These are phyloP conservation scores for Apiospora saccharicola DNA, from an alignment of 2,329 filamentous ascomycete species.

Conservation along the genomic window DNA sequence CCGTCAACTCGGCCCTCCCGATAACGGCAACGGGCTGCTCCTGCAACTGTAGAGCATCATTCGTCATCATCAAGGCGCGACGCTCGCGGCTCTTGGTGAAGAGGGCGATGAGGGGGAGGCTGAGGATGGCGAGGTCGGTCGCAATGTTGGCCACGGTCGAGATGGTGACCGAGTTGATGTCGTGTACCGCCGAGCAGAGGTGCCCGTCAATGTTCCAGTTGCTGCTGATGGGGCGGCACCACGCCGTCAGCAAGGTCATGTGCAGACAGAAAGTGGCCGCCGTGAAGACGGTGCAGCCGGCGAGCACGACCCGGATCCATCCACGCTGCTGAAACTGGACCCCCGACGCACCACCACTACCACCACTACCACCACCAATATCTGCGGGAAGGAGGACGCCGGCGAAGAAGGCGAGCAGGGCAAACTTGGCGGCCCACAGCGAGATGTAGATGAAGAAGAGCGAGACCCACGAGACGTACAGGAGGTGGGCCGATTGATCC, in stretches of 20 bases:
- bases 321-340: conserved; percentile 22
- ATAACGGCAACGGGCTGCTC: conserved; percentile 19
- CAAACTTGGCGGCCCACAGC: conserved; percentile 37
- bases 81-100: conserved; percentile 29
- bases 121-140: conserved; percentile 35
- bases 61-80: conserved; percentile 29
- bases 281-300: conserved; percentile 30
- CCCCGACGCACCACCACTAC: conserved; percentile 14
- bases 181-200: conserved; percentile 36
- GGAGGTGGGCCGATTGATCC: conserved; percentile 31
- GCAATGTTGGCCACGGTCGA: conserved; percentile 35
- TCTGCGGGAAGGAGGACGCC: conserved; percentile 28
- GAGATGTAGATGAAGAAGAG: conserved; percentile 38
- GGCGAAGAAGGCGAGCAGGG: conserved; percentile 35
- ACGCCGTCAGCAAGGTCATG: conserved; percentile 31
- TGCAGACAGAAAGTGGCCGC: conserved; percentile 32
- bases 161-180: conserved; percentile 34
- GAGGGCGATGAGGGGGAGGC: conserved; percentile 33
- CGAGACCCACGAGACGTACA: conserved; percentile 37
- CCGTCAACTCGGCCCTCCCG: conserved; percentile 34
- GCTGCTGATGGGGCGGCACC: conserved; percentile 33
- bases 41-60: neutral
- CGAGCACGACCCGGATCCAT: conserved; percentile 26
- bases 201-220: conserved; percentile 34
- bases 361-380: too few species aligned